Evolutionary conservation across 2,329 filamentous ascomycete genomes (phyloP), one percentile per base, ranked within the genome.

Genomic region (Ceratocystis huliohia): DNA sequence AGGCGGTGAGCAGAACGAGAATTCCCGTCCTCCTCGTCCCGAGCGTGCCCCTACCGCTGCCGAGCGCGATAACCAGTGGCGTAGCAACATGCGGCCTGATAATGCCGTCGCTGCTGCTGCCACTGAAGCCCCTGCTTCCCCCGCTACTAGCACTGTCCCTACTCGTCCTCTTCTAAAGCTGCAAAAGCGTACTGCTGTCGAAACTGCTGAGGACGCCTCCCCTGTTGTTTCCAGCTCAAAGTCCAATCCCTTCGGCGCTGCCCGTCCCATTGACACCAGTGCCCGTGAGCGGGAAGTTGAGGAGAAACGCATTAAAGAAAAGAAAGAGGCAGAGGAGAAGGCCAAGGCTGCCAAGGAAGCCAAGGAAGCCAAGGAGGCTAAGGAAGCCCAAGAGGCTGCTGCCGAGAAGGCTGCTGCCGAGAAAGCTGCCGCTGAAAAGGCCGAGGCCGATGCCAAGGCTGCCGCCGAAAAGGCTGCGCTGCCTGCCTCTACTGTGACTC

Each of bases 21-120:
- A 88, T 37, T 91, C 90, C 28, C 84, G 89, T 69, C 89, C 89
- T 69, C 89, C 91, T 50, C 84, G 88, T 73, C 85, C 88, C 72
- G 88, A 90, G 74, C 84, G 89, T 71, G 81, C 82, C 63, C 89
- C 88, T 25, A 97, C 89, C 66, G 94, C 94, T 50, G 89, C 94
- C 63, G 94, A 99, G 68, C 84, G 89, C 73, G 94, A 97, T 75
- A 95, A 86, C 78, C 87, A 96, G 77, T 99, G 94, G 94, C 88
- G 94, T 72, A 81, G 83, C 70, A 89, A 84, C 76, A 97, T 97
- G 92, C 88, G 86, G 71, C 90, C 93, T n/a, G 92, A 95, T 72
- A 77, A 81, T 45, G 75, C 81, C 2, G 37, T 13, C 37, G 37
- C 37, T 13, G 37, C 33, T 37, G 25, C 66, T 71, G 88, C 89